phyloP scores from a whole-genome alignment of 768 basidiomycete genomes.

The Pleurotus ostreatus region DNA sequence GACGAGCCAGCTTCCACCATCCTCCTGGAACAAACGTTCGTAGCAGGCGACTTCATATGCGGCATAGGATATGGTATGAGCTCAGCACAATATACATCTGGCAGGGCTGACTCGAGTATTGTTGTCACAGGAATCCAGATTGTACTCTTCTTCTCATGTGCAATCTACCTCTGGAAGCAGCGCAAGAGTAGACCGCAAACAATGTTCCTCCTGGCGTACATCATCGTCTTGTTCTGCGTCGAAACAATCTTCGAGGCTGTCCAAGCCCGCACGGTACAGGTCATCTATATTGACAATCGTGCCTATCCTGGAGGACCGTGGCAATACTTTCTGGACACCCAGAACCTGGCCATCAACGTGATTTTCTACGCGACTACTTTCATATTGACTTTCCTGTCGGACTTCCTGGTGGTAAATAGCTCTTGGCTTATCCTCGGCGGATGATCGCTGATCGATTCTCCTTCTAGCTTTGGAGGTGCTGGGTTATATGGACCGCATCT shows the following conservation, averaged over 20 bases:
- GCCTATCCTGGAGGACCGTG: constrained; percentile 41
- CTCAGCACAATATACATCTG: not conserved
- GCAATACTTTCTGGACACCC: constrained; percentile 38
- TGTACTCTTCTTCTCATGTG: constrained; percentile 32
- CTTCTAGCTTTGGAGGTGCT: constrained; percentile 40
- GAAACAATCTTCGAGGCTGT: constrained; percentile 34
- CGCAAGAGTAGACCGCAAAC: constrained; percentile 23
- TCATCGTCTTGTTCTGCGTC: constrained; percentile 30
- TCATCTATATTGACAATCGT: constrained; percentile 38
- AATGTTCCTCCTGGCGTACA: constrained; percentile 32
- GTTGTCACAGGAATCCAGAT: constrained; percentile 30
- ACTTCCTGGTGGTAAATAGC: constrained; percentile 35
- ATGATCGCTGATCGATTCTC: not conserved
- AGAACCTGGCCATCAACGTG: constrained; percentile 37
- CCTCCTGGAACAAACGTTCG: constrained; percentile 33
- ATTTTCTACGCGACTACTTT: constrained; percentile 40
- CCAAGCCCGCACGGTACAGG: constrained; percentile 35
- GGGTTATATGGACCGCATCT: constrained; percentile 39
- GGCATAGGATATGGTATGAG: constrained; percentile 37
- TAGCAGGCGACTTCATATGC: constrained; percentile 35
- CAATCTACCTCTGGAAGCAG: constrained; percentile 31
- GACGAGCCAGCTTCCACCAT: constrained; percentile 28
- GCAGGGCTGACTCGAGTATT: not conserved
- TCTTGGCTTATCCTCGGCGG: not conserved
- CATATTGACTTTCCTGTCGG: constrained; percentile 37